These are phyloP conservation scores for Colletotrichum truncatum DNA, from an alignment of 2,329 filamentous ascomycete species.

Conservation along the genomic window DNA sequence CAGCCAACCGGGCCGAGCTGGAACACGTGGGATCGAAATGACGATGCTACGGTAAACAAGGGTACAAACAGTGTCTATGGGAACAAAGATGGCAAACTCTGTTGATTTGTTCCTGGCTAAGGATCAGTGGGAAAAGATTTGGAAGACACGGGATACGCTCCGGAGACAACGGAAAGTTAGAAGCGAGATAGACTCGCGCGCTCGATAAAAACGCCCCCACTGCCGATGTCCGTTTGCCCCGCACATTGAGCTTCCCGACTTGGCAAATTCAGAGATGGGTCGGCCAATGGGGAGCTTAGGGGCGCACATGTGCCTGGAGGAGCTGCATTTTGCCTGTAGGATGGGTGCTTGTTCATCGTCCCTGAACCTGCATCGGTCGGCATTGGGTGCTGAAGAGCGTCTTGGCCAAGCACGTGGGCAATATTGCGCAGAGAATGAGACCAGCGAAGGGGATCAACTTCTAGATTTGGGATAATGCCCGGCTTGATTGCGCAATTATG, in stretches of 20 bases:
- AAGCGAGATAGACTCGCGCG: background rate
- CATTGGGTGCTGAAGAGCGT: background rate
- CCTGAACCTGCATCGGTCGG: background rate
- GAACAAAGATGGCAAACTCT: background rate
- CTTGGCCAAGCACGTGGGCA: background rate
- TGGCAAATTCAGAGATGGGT: background rate
- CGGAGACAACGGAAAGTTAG: background rate
- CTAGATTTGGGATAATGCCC: background rate
- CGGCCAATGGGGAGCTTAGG: slow-evolving; percentile 10
- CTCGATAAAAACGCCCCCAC: background rate
- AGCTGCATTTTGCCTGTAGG: background rate
- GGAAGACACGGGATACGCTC: background rate
- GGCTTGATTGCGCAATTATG: background rate
- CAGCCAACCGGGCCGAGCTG: slow-evolving; percentile 4
- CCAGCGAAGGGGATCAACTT: background rate
- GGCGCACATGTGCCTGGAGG: slow-evolving; percentile 15
- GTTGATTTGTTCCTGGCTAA: background rate
- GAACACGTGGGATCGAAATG: background rate
- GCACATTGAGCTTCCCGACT: slow-evolving; percentile 16
- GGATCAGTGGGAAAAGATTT: background rate
- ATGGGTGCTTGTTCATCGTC: background rate
- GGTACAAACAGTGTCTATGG: background rate
- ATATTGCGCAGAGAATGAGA: too few species aligned
- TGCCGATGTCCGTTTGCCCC: slow-evolving; percentile 6
- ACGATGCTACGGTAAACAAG: background rate